Conservation (phyloP, 2,329 filamentous ascomycete genomes). For the Tolypocladium paradoxum region DNA sequence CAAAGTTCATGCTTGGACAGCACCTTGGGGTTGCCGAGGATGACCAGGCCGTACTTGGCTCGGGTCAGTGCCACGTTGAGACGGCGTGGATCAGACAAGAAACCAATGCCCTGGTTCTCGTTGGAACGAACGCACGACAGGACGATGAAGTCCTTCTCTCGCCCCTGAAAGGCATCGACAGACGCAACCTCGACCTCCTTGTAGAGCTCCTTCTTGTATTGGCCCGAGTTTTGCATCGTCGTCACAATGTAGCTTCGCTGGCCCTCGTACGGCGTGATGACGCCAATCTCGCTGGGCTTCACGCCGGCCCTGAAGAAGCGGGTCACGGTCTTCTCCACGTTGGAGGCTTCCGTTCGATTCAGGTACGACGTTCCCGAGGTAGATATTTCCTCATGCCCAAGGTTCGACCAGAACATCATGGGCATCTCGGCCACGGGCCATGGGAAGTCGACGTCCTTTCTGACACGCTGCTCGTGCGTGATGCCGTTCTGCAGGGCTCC, state of each 20-base stretch:
- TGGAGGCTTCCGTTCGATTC: conserved; percentile 92
- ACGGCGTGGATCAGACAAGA: conserved; percentile 93
- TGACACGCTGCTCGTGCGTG: conserved; percentile 75
- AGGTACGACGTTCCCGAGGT: conserved; percentile 96
- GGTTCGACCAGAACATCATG: conserved; percentile 99
- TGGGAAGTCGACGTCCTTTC: conserved; percentile 92
- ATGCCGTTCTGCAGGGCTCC: conserved; percentile 95
- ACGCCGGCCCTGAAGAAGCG: conserved; percentile 98
- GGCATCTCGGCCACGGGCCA: conserved; percentile 91
- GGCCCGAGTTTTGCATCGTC: conserved; percentile 97
- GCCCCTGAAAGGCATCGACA: conserved; percentile 95
- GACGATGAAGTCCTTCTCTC: conserved; percentile 98
- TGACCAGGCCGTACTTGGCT: conserved; percentile 92
- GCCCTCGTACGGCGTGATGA: conserved; percentile 97
- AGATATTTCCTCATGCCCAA: conserved; percentile 95
- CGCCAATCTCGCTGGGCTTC: conserved; percentile 85
- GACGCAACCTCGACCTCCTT: conserved; percentile 98
- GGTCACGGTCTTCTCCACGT: conserved; percentile 97
- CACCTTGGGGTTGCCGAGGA: conserved; percentile 95
- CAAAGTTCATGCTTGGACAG: conserved; percentile 95
- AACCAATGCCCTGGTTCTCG: conserved; percentile 97
- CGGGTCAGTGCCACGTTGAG: conserved; percentile 94
- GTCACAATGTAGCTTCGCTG: conserved; percentile 97
- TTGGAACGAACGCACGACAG: conserved; percentile 97
- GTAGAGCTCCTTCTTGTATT: conserved; percentile 96